Conservation (phyloP, 129 eudicot species). For the Lonicera japonica region DNA sequence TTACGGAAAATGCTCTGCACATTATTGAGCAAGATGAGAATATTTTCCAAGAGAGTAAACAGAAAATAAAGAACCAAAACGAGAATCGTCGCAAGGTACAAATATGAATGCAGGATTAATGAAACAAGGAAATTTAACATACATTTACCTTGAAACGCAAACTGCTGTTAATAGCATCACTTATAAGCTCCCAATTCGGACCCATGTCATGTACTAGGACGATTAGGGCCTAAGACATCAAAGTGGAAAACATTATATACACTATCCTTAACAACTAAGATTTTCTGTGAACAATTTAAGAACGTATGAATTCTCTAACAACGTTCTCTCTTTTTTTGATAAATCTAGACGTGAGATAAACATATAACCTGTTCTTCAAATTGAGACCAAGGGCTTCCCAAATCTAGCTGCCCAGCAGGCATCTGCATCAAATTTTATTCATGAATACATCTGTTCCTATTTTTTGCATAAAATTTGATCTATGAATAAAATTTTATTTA, state of each 20-base stretch:
- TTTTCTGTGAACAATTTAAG: background rate
- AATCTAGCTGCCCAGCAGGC: constrained; percentile 66
- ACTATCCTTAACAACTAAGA: background rate
- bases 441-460: background rate
- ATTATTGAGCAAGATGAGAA: constrained; percentile 11
- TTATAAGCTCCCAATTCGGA: constrained; percentile 97
- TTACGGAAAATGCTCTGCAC: constrained; percentile 75
- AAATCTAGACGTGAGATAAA: background rate
- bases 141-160: constrained; percentile 79
- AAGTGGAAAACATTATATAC: background rate
- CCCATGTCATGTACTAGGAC: constrained; percentile 98
- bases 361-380: constrained; percentile 80
- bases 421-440: constrained; percentile 36
- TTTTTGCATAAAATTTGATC: background rate
- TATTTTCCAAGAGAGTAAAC: background rate
- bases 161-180: constrained; percentile 88
- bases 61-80: background rate
- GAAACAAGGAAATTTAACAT: background rate
- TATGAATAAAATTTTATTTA: background rate
- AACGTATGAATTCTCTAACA: background rate
- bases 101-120: background rate
- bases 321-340: too few species aligned
- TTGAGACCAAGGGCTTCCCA: constrained; percentile 89
- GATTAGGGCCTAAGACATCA: constrained; percentile 76
- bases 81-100: too few species aligned